phyloP scores from a whole-genome alignment of 139 green algal genomes.

The Desmodesmus armatus region DNA sequence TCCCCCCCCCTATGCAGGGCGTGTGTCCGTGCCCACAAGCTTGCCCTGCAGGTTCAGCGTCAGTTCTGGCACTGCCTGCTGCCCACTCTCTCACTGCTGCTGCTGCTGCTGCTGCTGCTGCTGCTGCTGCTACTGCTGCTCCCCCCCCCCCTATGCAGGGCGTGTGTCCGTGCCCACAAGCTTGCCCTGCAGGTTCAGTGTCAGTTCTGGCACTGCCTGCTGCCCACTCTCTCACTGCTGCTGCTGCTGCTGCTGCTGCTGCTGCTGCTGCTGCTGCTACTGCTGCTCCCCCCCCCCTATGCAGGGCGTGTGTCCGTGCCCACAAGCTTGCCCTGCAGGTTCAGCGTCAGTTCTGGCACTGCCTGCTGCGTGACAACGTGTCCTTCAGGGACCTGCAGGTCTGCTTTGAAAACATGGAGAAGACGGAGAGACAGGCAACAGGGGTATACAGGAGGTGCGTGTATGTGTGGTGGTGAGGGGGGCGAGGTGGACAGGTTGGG shows the following conservation, averaged over 20 bases:
- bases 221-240: neutral
- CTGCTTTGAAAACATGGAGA: slow-evolving; percentile 20
- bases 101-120: too few species aligned
- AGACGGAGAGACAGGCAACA: slow-evolving; percentile 12
- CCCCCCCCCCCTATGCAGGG: too few species aligned
- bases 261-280: neutral
- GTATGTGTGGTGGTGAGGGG: too few species aligned
- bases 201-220: slow-evolving; percentile 45
- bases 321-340: slow-evolving; percentile 55
- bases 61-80: too few species aligned
- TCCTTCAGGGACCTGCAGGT: slow-evolving; percentile 46
- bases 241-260: neutral
- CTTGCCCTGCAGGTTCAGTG: slow-evolving; percentile 43
- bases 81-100: too few species aligned
- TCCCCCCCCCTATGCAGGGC: too few species aligned
- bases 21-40: too few species aligned
- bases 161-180: slow-evolving; percentile 47
- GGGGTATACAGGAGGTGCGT: slow-evolving; percentile 34
- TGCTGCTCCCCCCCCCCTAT: neutral
- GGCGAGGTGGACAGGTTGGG: too few species aligned
- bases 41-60: too few species aligned
- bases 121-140: too few species aligned
- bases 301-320: slow-evolving; percentile 36
- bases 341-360: slow-evolving; percentile 54
- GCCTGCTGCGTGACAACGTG: slow-evolving; percentile 54